A percentile compares a stretch with the other conserved stretches of the same genome.
Evolutionary conservation across 2,329 filamentous ascomycete species (phyloP).

Genomic region (Calonectria hongkongensis): DNA sequence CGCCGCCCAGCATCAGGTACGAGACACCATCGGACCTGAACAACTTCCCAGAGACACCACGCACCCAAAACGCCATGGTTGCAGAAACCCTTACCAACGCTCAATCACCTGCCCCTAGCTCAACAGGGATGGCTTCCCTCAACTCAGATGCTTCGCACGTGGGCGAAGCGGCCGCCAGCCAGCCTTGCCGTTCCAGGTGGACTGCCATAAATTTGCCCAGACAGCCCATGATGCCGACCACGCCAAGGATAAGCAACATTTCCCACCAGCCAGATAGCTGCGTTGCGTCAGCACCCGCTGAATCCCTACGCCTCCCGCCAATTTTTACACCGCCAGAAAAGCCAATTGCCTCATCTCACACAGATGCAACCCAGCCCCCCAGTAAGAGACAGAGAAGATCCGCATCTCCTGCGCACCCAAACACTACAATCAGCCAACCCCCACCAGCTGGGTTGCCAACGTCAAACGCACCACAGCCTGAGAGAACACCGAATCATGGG

Average conservation of each 20-base stretch:
- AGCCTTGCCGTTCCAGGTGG: not conserved
- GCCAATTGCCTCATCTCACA: not conserved
- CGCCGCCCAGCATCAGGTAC: slow-evolving; percentile 6
- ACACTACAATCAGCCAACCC: not conserved
- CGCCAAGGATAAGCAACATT: not conserved
- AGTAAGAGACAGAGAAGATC: not conserved
- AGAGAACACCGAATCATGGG: not conserved
- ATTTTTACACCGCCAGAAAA: not conserved
- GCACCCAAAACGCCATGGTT: not conserved
- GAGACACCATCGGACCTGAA: not conserved
- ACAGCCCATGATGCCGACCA: not conserved
- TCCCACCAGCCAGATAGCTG: not conserved
- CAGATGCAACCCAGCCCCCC: slow-evolving; percentile 5
- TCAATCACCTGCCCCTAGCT: not conserved
- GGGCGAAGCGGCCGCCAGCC: not conserved
- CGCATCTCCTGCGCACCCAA: not conserved
- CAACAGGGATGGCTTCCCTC: not conserved
- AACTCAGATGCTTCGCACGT: not conserved
- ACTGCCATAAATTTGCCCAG: slow-evolving; percentile 11
- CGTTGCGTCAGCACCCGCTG: not conserved
- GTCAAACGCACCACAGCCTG: not conserved
- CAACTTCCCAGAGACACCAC: not conserved
- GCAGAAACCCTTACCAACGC: not conserved
- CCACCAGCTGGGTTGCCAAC: not conserved
- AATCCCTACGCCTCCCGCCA: slow-evolving; percentile 9